Evolutionary conservation across 1,284 basidiomycete species (phyloP).

Genomic region (Takashimella koratensis): DNA sequence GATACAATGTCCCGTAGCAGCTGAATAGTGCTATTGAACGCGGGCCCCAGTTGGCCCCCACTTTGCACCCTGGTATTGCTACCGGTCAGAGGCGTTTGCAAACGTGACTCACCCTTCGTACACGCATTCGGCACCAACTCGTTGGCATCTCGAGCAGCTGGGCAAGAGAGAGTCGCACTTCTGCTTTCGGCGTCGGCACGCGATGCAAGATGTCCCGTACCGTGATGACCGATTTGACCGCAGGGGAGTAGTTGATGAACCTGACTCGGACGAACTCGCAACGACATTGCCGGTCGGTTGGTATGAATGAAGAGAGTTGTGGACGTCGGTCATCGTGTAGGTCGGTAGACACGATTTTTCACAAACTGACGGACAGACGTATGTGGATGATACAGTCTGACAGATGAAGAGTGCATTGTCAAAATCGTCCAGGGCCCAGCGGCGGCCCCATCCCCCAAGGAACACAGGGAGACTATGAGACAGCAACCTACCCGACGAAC

Average conservation of each 20-base stretch:
- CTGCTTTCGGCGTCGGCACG: conserved; percentile 13
- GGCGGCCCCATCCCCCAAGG: no score
- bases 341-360: no score
- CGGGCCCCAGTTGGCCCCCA: neutral
- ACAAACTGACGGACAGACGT: no score
- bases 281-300: neutral
- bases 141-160: conserved; percentile 9
- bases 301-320: no score
- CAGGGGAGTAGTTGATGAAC: neutral
- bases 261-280: neutral
- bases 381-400: no score
- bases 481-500: no score
- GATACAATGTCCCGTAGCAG: neutral
- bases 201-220: conserved; percentile 13
- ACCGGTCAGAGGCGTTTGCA: neutral
- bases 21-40: neutral
- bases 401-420: no score
- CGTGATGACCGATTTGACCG: neutral
- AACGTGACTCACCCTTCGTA: conserved; percentile 10
- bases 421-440: no score
- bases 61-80: neutral
- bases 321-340: no score
- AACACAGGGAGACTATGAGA: no score
- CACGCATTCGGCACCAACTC: conserved; percentile 10
- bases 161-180: conserved; percentile 10